phyloP scores from a whole-genome alignment of 139 green algal species.

The Chlorella sp. region DNA sequence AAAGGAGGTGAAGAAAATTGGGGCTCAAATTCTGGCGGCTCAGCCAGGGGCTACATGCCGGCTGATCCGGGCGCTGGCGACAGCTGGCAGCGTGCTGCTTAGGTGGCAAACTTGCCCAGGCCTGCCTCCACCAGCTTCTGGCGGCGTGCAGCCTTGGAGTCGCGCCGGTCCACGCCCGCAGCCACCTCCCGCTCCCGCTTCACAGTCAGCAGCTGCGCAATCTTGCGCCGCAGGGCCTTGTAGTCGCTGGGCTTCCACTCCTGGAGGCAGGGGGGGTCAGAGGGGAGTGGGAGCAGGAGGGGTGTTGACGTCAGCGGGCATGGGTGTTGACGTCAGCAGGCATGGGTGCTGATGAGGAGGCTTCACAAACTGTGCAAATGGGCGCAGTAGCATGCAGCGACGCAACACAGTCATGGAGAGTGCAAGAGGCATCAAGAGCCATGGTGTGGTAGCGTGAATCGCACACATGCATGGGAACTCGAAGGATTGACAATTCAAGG shows the following conservation, averaged over 20 bases:
- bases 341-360: too few relatives aligned
- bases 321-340: too few relatives aligned
- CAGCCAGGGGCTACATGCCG: too few relatives aligned
- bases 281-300: neutral
- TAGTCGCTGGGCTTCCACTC: slow-evolving; percentile 37
- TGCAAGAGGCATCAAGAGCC: too few relatives aligned
- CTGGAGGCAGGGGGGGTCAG: neutral
- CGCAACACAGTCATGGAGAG: too few relatives aligned
- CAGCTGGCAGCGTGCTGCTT: neutral
- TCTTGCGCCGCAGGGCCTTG: slow-evolving; percentile 27
- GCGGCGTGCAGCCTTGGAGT: slow-evolving; percentile 32
- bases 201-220: slow-evolving; percentile 65
- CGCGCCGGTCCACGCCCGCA: slow-evolving; percentile 43
- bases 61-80: too few relatives aligned
- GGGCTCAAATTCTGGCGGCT: too few relatives aligned
- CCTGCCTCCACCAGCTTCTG: slow-evolving; percentile 41
- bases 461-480: neutral
- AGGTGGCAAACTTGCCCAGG: slow-evolving; percentile 43
- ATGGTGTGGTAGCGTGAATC: too few relatives aligned
- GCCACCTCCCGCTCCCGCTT: slow-evolving; percentile 54
- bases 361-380: too few relatives aligned
- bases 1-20: too few relatives aligned
- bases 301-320: neutral
- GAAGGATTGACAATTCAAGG: slow-evolving; percentile 20
- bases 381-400: too few relatives aligned